Evolutionary conservation across 371 early-diverging fungal species (phyloP).

Genomic region (Apophysomyces ossiformis): DNA sequence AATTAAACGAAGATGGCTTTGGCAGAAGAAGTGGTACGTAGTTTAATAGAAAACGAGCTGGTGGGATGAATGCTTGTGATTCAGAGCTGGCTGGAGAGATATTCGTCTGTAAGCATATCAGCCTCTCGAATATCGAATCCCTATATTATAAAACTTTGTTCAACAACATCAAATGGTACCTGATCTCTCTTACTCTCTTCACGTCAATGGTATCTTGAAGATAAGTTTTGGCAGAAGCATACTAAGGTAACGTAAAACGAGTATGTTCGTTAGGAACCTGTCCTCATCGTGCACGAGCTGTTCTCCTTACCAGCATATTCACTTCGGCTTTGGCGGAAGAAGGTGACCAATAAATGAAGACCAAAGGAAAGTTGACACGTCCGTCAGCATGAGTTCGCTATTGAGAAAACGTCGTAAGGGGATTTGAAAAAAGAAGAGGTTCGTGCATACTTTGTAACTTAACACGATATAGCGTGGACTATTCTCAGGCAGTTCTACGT

Average conservation of each 20-base stretch:
- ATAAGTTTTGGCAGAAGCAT: constrained; percentile 69
- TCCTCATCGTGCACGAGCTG: neutral
- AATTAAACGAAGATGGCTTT: no score
- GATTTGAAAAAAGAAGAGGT: neutral
- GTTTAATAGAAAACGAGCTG: no score
- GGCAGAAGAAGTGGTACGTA: no score
- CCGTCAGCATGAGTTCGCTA: constrained; percentile 65
- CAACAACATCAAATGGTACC: neutral
- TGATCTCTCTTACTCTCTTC: constrained; percentile 44
- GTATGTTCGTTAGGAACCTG: neutral
- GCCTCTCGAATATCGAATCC: constrained; percentile 62
- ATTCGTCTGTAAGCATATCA: constrained; percentile 57
- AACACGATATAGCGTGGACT: constrained; percentile 71
- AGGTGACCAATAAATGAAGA: constrained; percentile 72
- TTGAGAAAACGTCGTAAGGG: neutral
- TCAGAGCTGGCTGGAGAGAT: constrained; percentile 38
- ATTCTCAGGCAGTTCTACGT: constrained; percentile 68
- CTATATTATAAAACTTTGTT: constrained; percentile 19
- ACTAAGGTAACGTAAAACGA: constrained; percentile 28
- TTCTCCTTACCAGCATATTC: constrained; percentile 59
- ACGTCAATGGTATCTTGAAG: constrained; percentile 61
- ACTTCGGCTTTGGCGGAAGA: constrained; percentile 56
- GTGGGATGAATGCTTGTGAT: neutral
- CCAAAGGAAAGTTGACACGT: constrained; percentile 66
- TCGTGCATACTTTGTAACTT: constrained; percentile 58